Conservation (phyloP, 2,329 filamentous ascomycete species). For the Lecanicillium sp. region DNA sequence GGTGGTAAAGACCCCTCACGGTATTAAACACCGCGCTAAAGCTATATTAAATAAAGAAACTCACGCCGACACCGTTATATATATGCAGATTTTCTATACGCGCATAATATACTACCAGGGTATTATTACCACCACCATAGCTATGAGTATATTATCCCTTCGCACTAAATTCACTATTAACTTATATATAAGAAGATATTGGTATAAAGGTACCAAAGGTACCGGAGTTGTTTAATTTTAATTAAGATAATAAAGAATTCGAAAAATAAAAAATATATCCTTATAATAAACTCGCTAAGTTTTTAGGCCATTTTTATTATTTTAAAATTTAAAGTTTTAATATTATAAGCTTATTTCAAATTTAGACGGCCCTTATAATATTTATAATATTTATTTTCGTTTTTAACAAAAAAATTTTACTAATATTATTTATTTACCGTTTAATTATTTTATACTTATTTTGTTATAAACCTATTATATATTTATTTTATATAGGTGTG, state of each 20-base stretch:
- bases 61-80: background rate
- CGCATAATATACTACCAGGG: background rate
- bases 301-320: background rate
- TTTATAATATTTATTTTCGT: slow-evolving; percentile 1
- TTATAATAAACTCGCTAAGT: background rate
- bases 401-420: too few relatives aligned
- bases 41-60: background rate
- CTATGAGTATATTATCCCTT: background rate
- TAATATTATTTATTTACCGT: too few relatives aligned
- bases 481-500: background rate
- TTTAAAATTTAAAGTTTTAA: background rate
- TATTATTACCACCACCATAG: background rate
- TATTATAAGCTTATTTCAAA: background rate
- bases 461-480: background rate
- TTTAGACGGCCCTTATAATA: background rate
- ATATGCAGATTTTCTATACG: background rate
- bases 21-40: background rate
- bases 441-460: too few relatives aligned
- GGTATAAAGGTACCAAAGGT: background rate
- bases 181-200: background rate
- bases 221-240: too few relatives aligned
- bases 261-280: too few relatives aligned
- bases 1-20: background rate
- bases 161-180: background rate
- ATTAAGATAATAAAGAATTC: too few relatives aligned